Base-by-base conservation (phyloP, 805 yeast species). In the Myxozyma nipponensis region DNA sequence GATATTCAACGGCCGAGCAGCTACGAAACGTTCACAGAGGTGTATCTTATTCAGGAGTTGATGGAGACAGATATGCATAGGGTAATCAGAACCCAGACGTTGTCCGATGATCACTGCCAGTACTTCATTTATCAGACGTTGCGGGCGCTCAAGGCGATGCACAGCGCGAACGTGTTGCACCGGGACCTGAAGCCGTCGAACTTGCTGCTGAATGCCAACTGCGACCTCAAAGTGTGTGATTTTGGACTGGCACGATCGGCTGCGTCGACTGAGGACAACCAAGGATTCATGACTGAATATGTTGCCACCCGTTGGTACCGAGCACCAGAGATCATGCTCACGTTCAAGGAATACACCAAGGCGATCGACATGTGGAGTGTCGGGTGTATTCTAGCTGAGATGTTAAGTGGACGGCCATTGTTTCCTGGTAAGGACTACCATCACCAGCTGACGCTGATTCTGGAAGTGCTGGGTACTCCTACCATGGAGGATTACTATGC, bases 301-400 rank as follows among this genome's bases (percentile, higher is more conserved):
- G 98, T 91, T 39, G 98, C 98, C 7, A 91, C 98, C 2, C 74
- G 98, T 58, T 91, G 98, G 97, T 91, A 91, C 68, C 75, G 98
- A 49, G 98, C 98, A 0, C 98, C 98, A 0, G 98, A 91, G 63
- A 89, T 91, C 66, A 91, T 91, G 98, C 76, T 91, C 44, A 88
- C 96, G 13, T 88, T 90, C 62, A 91, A 89, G 57, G 87, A 85
- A 62, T 91, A 91, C 70, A 86, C 96, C 23, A 86, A 91, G 35
- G 96, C 96, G 32, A 91, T 91, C 63, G 98, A 91, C 69, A 81
- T 91, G 28, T 91, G 98, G 98, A 84, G 95, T 1, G 95, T 89
- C 21, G 98, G 98, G 3, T 91, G 98, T 69, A 91, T 91, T 35
- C 72, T 91, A 49, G 97, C 96, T 0, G 98, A 91, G 66, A 78